Conservation (phyloP, 225 moss, liverwort and hornwort species). For the Bryoerythrophyllum caledonicum region DNA sequence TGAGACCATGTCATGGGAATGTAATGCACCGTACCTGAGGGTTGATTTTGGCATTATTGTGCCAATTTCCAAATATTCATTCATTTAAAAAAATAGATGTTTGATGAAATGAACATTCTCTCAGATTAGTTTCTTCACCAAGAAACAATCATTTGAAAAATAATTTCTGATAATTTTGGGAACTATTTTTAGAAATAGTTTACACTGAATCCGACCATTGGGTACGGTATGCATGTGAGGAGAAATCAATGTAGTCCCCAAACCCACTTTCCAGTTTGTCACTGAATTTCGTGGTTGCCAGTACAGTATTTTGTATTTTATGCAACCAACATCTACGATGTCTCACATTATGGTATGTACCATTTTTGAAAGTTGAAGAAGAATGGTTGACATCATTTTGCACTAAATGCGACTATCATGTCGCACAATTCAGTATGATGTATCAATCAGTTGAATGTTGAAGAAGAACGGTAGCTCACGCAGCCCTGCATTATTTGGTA, state of each 20-base stretch:
- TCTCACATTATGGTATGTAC: not conserved
- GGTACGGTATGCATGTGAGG: not conserved
- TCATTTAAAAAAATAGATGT: no score
- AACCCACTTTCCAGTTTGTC: not conserved
- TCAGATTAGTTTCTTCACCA: no score
- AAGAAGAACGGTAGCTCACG: not conserved
- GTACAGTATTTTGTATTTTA: not conserved
- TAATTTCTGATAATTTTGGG: no score
- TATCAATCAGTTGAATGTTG: not conserved
- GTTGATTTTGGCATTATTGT: no score
- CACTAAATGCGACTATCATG: not conserved
- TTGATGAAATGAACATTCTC: no score
- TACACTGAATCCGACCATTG: no score
- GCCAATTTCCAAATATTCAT: no score
- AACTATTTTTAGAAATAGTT: not conserved
- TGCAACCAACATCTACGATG: not conserved
- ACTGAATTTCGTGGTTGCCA: not conserved
- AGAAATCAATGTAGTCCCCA: not conserved
- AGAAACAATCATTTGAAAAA: no score
- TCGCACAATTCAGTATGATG: not conserved
- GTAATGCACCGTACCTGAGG: no score
- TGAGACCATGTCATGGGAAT: not conserved
- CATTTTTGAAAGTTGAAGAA: not conserved
- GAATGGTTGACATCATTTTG: no score
- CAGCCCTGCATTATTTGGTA: not conserved